Evolutionary conservation across 2,329 filamentous ascomycete genomes (phyloP).

Genomic region (Botrytis cinerea): DNA sequence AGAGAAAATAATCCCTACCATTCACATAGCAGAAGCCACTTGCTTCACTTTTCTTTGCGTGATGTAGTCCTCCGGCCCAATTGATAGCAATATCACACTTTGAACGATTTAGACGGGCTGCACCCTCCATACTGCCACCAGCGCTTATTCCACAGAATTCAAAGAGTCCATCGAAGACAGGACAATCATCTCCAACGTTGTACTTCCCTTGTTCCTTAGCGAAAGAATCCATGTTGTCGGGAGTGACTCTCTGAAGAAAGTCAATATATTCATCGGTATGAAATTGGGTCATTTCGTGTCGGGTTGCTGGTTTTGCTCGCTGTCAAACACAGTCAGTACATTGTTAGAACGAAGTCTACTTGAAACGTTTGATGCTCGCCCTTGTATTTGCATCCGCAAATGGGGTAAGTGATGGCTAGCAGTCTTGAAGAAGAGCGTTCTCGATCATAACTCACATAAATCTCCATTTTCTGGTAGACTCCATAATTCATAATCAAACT

Average conservation of each 20-base stretch:
- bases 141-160: constrained; percentile 95
- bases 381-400: constrained; percentile 1
- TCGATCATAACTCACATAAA: constrained; percentile 67
- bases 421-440: neutral
- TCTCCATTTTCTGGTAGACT: constrained; percentile 94
- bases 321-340: constrained; percentile 42
- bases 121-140: constrained; percentile 91
- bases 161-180: constrained; percentile 96
- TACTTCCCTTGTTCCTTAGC: constrained; percentile 89
- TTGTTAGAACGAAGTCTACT: neutral
- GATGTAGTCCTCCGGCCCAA: constrained; percentile 95
- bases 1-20: constrained; percentile 53
- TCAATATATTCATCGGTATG: constrained; percentile 96
- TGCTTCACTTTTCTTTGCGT: constrained; percentile 95
- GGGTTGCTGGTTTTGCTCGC: constrained; percentile 83
- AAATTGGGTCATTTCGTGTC: constrained; percentile 89
- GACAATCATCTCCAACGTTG: constrained; percentile 95
- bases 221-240: constrained; percentile 97
- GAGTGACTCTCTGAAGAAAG: constrained; percentile 91
- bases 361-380: neutral
- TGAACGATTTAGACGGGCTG: constrained; percentile 81
- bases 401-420: neutral
- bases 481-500: constrained; percentile 96
- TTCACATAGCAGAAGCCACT: constrained; percentile 99
- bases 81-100: constrained; percentile 98